Evolutionary conservation across 345 rosid genomes (phyloP).

Genomic region (Populus tremula): DNA sequence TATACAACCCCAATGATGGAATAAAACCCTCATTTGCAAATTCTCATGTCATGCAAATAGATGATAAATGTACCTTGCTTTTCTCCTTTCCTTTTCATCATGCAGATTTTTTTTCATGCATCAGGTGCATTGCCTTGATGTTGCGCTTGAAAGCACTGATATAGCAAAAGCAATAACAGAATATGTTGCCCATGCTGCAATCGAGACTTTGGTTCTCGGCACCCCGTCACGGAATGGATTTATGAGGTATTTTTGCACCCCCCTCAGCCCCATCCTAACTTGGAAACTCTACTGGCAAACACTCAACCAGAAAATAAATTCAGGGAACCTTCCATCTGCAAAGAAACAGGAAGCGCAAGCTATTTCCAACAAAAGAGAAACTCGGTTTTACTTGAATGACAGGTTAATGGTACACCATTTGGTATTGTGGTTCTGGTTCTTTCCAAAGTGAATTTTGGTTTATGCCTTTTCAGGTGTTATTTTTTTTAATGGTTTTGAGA

Average conservation of each 20-base stretch:
- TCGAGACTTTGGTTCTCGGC: constrained; percentile 78
- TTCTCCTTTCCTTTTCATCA: background rate
- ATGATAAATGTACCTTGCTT: background rate
- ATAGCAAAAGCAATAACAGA: constrained; percentile 66
- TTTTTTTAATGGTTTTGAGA: too few relatives aligned
- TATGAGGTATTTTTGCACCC: constrained; percentile 42
- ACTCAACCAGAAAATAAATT: background rate
- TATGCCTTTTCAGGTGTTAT: too few relatives aligned
- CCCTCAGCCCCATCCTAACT: background rate
- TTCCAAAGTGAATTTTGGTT: too few relatives aligned
- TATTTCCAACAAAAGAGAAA: too few relatives aligned
- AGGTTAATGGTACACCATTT: too few relatives aligned
- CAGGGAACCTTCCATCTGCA: background rate
- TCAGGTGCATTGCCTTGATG: constrained; percentile 64
- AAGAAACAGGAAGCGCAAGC: too few relatives aligned
- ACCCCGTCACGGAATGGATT: constrained; percentile 69
- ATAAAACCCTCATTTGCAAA: background rate
- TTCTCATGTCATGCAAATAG: background rate
- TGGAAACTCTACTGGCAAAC: background rate
- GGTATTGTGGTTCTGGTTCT: too few relatives aligned
- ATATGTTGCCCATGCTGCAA: constrained; percentile 62
- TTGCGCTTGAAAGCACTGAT: constrained; percentile 60
- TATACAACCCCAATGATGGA: background rate
- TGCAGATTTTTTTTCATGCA: background rate
- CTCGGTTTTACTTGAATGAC: too few relatives aligned